Percentiles rank a stretch among this genome's conserved stretches.
These are phyloP conservation scores for Turnera subulata DNA, from an alignment of 345 rosid genomes.

Conservation along the genomic window DNA sequence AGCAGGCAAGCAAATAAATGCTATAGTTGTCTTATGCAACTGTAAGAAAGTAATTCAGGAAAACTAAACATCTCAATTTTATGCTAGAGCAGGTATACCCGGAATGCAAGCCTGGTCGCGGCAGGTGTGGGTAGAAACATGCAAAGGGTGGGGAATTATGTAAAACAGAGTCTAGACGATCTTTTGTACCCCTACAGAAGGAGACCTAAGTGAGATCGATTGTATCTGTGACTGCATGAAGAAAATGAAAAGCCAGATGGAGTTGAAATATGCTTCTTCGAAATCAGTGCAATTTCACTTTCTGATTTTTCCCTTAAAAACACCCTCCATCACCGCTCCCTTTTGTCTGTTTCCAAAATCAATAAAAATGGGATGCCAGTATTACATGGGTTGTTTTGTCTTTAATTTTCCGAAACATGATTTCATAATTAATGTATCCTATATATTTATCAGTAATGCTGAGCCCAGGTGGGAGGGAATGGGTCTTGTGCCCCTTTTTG, in stretches of 20 bases:
- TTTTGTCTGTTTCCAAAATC: background rate
- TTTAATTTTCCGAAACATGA: background rate
- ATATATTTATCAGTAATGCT: background rate
- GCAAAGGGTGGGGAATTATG: conserved; percentile 45
- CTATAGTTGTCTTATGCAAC: too few relatives aligned
- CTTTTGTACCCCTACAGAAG: conserved; percentile 46
- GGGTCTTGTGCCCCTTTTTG: background rate
- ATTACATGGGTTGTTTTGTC: background rate
- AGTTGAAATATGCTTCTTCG: conserved; percentile 1
- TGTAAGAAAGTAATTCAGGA: too few relatives aligned
- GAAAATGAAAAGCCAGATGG: background rate
- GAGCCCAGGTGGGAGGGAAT: conserved; percentile 1
- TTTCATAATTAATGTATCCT: conserved; percentile 1
- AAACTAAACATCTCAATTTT: background rate
- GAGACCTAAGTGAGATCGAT: conserved; percentile 43
- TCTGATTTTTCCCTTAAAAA: background rate
- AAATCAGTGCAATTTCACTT: background rate
- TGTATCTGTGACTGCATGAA: background rate
- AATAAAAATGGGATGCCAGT: background rate
- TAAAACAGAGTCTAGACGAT: conserved; percentile 54
- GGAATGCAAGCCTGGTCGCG: conserved; percentile 59
- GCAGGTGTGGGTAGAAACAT: conserved; percentile 55
- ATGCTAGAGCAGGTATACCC: conserved; percentile 43
- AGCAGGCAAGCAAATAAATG: conserved; percentile 36
- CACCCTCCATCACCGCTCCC: background rate